These are phyloP conservation scores for Capniomyces stellatus DNA, from an alignment of 371 early-diverging fungal species.

Conservation along the genomic window DNA sequence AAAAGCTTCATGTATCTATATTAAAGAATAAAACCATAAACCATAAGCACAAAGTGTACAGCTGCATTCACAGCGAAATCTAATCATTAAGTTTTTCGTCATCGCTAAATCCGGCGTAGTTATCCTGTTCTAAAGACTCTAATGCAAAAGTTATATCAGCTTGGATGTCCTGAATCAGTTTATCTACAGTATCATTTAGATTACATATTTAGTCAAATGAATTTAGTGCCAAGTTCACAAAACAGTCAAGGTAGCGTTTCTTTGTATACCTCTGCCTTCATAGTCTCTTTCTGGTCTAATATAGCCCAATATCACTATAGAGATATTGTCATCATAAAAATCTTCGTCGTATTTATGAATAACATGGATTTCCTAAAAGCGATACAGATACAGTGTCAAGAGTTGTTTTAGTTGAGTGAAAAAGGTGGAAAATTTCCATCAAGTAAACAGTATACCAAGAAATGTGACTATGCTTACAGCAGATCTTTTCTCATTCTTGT, in stretches of 20 bases:
- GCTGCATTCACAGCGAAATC: too few relatives aligned
- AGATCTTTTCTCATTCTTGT: constrained; percentile 86
- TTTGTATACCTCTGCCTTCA: constrained; percentile 1
- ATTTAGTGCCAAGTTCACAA: not conserved
- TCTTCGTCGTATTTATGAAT: constrained; percentile 69
- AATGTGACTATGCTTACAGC: constrained; percentile 35
- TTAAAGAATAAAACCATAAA: too few relatives aligned
- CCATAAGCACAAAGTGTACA: too few relatives aligned
- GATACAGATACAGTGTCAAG: too few relatives aligned
- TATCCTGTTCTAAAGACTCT: not conserved
- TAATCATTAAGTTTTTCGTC: too few relatives aligned
- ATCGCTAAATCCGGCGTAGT: too few relatives aligned
- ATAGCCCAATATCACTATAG: constrained; percentile 68
- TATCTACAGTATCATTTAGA: not conserved
- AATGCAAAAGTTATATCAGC: not conserved
- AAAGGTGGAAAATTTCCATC: too few relatives aligned
- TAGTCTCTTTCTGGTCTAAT: constrained; percentile 85
- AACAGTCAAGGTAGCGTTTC: not conserved
- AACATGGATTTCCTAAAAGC: constrained; percentile 81
- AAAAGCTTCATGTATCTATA: too few relatives aligned
- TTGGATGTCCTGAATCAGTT: not conserved
- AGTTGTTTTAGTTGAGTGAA: too few relatives aligned
- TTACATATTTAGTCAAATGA: not conserved
- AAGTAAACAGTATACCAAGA: not conserved
- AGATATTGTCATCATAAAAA: constrained; percentile 74